Conservation (phyloP, 2,329 filamentous ascomycete genomes). For the Pseudogymnoascus sp. region DNA sequence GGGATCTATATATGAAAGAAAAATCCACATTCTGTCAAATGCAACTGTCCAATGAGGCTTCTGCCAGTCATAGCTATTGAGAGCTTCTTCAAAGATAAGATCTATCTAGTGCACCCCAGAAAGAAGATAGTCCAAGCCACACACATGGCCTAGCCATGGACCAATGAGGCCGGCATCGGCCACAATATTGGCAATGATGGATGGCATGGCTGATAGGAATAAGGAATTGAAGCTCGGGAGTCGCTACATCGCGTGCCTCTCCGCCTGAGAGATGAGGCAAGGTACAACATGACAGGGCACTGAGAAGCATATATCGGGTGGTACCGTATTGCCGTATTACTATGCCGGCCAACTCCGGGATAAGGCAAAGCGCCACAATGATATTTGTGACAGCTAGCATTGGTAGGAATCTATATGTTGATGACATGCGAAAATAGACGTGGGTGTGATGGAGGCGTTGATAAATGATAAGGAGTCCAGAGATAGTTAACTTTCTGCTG, state of each 20-base stretch:
- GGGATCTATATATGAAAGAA: neutral
- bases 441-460: neutral
- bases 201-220: neutral
- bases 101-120: neutral
- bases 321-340: neutral
- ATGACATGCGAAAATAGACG: neutral
- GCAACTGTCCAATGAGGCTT: neutral
- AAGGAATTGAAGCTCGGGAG: neutral
- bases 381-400: neutral
- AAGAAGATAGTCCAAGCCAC: neutral
- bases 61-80: neutral
- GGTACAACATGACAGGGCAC: neutral
- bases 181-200: neutral
- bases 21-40: neutral
- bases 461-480: conserved; percentile 2
- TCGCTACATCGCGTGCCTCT: neutral
- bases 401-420: neutral
- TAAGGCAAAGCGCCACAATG: neutral
- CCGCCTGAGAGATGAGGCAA: neutral
- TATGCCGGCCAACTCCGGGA: neutral
- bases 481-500: neutral
- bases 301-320: neutral
- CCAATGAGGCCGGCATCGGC: neutral
- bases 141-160: neutral
- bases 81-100: conserved; percentile 1